Conservation (phyloP, 148 eudicot species). For the Oxyria digyna region DNA sequence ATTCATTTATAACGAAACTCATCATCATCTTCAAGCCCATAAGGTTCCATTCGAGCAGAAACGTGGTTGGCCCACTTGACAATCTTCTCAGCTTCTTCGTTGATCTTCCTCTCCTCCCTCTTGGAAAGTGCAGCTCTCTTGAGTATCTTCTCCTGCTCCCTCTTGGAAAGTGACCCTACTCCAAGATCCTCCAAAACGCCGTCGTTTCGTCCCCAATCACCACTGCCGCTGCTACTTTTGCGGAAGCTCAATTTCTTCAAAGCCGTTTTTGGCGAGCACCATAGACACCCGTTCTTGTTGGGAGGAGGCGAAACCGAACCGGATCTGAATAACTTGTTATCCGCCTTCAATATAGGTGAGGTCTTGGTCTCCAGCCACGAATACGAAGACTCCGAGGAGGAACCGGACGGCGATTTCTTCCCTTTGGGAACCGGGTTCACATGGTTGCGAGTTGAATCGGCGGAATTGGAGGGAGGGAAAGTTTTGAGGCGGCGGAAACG, state of each 20-base stretch:
- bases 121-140: constrained; percentile 56
- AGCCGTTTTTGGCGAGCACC: constrained; percentile 65
- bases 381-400: constrained; percentile 17
- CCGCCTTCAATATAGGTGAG: constrained; percentile 21
- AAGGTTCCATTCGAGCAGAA: constrained; percentile 65
- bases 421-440: background rate
- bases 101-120: constrained; percentile 62
- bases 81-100: constrained; percentile 74
- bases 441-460: background rate
- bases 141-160: constrained; percentile 44
- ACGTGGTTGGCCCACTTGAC: constrained; percentile 81
- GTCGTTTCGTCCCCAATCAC: constrained; percentile 35
- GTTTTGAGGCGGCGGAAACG: constrained; percentile 77
- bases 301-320: constrained; percentile 26
- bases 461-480: constrained; percentile 22
- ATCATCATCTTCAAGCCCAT: constrained; percentile 49
- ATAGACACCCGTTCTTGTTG: constrained; percentile 49
- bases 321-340: constrained; percentile 15
- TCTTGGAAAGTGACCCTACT: constrained; percentile 34
- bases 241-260: constrained; percentile 25
- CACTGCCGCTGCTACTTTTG: background rate
- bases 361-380: constrained; percentile 22
- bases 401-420: constrained; percentile 13
- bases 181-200: constrained; percentile 38
- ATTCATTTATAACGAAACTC: constrained; percentile 18